Evolutionary conservation across 805 yeast genomes (phyloP), one percentile per base, ranked within the genome.

Genomic region (Wickerhamomyces kurtzmanii): DNA sequence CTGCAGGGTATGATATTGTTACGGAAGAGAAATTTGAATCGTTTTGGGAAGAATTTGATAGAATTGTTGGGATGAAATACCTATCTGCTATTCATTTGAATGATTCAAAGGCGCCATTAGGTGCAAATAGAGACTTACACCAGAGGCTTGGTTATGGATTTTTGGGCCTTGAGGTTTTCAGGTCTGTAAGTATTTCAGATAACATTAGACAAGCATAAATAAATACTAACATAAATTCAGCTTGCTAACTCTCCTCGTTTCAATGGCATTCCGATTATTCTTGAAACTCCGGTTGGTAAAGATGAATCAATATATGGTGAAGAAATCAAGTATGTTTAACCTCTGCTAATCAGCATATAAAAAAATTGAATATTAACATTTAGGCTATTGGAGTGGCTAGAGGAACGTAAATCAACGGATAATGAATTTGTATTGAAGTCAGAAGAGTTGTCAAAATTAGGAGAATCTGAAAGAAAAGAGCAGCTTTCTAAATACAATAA

Each of bases 61-160:
- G 62, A 6, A 60, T 66, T 6, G 64, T 91, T 12, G 98, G 98
- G 1, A 59, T 68, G 43, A 55, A 83, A 37, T 85, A 81, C 49
- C 57, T 91, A 26, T 55, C 75, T 15, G 87, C 93, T 1, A 68
- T 91, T 27, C 98, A 91, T 56, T 56, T 91, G 32, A 91, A 91
- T 49, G 98, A 91, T 49, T 89, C 97, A 6, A 87, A 89, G 56
- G 93, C 94, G 4, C 97, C 97, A 3, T 51, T 83, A 23, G 91
- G 79, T 3, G 86, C 94, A 15, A 84, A 84, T 43, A 67, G 94
- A 37, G 98, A 91, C 52, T 66, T 89, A 30, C 98, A 91, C 50
- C 94, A 91, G 49, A 72, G 75, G 34, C 55, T 91, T 21, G 98
- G 98, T 1, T 63, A 71, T 39, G 98, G 98, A 1, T 91, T 83